Evolutionary conservation across 2,329 filamentous ascomycete genomes (phyloP).

Genomic region (Pseudogymnoascus destructans): DNA sequence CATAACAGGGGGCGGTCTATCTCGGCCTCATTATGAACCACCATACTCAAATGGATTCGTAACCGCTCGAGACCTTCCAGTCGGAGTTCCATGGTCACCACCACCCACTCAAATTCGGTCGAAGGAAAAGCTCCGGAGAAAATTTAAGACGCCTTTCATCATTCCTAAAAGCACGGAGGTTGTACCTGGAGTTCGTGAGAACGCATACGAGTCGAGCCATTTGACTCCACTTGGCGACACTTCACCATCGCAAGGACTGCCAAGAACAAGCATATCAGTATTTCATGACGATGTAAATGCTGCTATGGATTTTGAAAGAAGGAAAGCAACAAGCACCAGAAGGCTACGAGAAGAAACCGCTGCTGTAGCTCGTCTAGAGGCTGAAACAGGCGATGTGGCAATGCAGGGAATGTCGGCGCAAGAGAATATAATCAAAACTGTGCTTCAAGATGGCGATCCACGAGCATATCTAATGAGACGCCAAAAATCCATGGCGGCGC

Average conservation of each 20-base stretch:
- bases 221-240: not conserved
- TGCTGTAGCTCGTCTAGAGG: not conserved
- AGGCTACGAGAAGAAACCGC: slow-evolving; percentile 19
- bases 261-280: not conserved
- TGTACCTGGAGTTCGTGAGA: not conserved
- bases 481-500: slow-evolving; percentile 18
- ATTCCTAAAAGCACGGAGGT: slow-evolving; percentile 13
- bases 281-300: slow-evolving; percentile 19
- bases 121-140: slow-evolving; percentile 9
- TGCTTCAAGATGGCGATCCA: slow-evolving; percentile 23
- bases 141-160: slow-evolving; percentile 19
- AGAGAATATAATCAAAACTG: not conserved
- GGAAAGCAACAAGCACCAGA: slow-evolving; percentile 23
- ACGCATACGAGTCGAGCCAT: not conserved
- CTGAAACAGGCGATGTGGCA: not conserved
- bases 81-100: slow-evolving; percentile 12
- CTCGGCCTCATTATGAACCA: not conserved
- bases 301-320: slow-evolving; percentile 25
- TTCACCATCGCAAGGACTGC: not conserved
- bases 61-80: not conserved
- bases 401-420: not conserved
- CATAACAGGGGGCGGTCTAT: not conserved
- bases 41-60: slow-evolving; percentile 1
- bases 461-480: slow-evolving; percentile 24
- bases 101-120: slow-evolving; percentile 1